phyloP scores from a whole-genome alignment of 345 rosid genomes.

The Sisymbrium irio region DNA sequence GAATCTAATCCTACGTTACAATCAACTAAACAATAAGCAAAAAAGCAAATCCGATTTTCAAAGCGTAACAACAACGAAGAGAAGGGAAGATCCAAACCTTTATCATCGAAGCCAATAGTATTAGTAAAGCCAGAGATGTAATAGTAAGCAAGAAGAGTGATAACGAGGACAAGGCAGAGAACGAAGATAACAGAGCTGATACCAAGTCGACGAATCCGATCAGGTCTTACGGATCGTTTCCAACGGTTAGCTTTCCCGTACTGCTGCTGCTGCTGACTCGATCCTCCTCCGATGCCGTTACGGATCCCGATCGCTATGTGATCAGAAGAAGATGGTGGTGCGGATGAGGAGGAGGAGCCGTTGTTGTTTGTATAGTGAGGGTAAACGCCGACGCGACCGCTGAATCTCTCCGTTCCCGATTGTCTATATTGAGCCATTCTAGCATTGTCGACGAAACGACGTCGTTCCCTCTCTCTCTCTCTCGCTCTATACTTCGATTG shows the following conservation, averaged over 20 bases:
- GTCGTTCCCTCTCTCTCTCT: too few relatives aligned
- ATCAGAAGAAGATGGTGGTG: constrained; percentile 44
- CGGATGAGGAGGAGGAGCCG: constrained; percentile 33
- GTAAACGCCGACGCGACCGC: constrained; percentile 28
- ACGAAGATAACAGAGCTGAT: constrained; percentile 45
- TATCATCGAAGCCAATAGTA: constrained; percentile 26
- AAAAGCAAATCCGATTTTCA: not conserved
- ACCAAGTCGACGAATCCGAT: constrained; percentile 49
- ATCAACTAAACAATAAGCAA: too few relatives aligned
- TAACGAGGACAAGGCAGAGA: constrained; percentile 52
- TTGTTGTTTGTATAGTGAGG: constrained; percentile 36
- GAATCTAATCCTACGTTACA: constrained; percentile 29
- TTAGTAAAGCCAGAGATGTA: constrained; percentile 45
- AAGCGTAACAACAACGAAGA: too few relatives aligned
- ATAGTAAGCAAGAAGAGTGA: constrained; percentile 63
- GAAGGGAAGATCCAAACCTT: constrained; percentile 43
- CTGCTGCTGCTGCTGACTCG: constrained; percentile 44
- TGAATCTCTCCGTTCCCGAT: constrained; percentile 55
- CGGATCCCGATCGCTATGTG: constrained; percentile 65
- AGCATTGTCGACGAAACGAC: constrained; percentile 36
- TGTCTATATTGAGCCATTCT: constrained; percentile 93
- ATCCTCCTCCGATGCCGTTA: constrained; percentile 29
- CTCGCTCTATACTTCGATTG: not conserved
- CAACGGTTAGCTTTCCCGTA: constrained; percentile 51
- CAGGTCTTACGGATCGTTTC: constrained; percentile 66